Evolutionary conservation across 371 early-diverging fungal species (phyloP).

Genomic region (Mucor saturninus): DNA sequence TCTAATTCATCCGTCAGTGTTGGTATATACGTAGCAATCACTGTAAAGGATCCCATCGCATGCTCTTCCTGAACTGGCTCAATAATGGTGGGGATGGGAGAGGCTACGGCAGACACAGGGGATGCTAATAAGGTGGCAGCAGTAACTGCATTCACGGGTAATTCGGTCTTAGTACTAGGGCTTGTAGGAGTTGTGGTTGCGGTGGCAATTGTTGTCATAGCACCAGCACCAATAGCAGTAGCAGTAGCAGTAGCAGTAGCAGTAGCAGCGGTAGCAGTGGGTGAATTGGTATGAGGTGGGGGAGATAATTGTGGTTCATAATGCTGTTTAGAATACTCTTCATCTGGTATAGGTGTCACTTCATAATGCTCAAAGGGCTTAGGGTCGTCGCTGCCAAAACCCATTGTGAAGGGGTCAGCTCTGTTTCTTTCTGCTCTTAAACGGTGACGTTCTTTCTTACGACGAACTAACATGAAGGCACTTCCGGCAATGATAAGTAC

Average conservation of each 20-base stretch:
- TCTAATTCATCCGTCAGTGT: slow-evolving; percentile 63
- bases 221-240: no score
- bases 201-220: no score
- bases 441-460: slow-evolving; percentile 25
- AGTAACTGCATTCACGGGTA: no score
- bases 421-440: slow-evolving; percentile 16
- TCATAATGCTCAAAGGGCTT: neutral
- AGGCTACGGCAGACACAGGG: neutral
- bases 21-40: slow-evolving; percentile 57
- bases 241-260: neutral
- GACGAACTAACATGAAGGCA: slow-evolving; percentile 37
- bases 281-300: neutral
- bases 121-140: neutral
- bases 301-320: slow-evolving; percentile 4
- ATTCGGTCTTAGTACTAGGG: no score
- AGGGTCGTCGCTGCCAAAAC: slow-evolving; percentile 22
- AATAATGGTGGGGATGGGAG: neutral
- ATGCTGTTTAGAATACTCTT: neutral
- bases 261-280: slow-evolving; percentile 4
- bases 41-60: slow-evolving; percentile 38
- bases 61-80: neutral
- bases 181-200: no score
- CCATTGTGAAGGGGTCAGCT: slow-evolving; percentile 32
- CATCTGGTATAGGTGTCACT: neutral
- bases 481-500: slow-evolving; percentile 25